Evolutionary conservation across 192 early-diverging fungal genomes (phyloP), one percentile per base, ranked within the genome.

Genomic region (Coemansia reversa): DNA sequence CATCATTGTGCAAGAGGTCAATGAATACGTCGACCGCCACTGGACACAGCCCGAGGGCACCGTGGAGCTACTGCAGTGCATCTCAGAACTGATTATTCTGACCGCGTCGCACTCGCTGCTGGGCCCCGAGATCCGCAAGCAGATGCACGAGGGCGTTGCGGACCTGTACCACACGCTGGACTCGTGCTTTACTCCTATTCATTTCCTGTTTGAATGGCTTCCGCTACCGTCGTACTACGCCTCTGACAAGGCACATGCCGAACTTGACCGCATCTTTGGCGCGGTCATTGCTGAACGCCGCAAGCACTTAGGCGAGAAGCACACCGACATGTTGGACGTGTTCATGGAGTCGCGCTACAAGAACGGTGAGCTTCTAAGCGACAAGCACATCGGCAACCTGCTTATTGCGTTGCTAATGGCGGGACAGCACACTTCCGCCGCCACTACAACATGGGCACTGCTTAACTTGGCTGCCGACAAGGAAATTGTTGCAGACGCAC

Each of bases 341-440:
- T 79, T 97, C 59, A 93, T 95, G 88, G 82, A 89, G 57, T 85
- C 89, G 51, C 85, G 81, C 24, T 98, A 98, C 85, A 95, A 94
- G 84, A 86, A 91, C 67, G 96, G 96, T 32, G 85, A 86, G 58
- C 81, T 83, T 35, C 74, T 96, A 77, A 86, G 92, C 25, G 92
- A 97, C 72, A 77, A 86, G 39, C 91, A 93, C 55, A 83, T 93
- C 60, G 91, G 94, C 23, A 91, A 94, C 85, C 90, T 98, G 86
- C 91, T 97, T 90, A 98, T 98, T 85, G 97, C 97, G 20, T 70
- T 93, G 50, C 84, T 98, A 51, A 93, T 98, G 88, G 97, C 92
- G 32, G 97, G 97, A n/a, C 95, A 97, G 76, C 97, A 98, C 79
- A 97, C 97, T 5, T 87, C 84, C 19, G 91, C 94, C 18, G 94